A percentile compares a stretch with the other conserved stretches of the same genome.
Evolutionary conservation across 441 rosid species (phyloP).

Genomic region (Syzygium malaccense): DNA sequence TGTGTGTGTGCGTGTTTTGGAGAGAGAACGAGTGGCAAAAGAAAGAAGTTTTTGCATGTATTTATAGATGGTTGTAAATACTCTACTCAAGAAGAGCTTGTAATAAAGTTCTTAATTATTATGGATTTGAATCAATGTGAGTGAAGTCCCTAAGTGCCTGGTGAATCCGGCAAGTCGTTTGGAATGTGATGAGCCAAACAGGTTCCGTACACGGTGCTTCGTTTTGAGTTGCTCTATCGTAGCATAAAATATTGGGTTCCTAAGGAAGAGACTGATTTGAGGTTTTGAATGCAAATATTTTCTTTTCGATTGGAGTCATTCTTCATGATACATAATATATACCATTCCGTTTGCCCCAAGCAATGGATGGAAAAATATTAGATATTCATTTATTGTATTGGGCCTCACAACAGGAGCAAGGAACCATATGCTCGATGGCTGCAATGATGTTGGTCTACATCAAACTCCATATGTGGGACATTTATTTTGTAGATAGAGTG

Average conservation of each 20-base stretch:
- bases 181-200: not conserved
- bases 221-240: not conserved
- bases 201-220: not conserved
- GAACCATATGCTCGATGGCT: not conserved
- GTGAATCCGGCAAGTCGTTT: not conserved
- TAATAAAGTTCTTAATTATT: not conserved
- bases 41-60: not conserved
- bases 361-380: not conserved
- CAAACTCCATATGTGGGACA: too few relatives aligned
- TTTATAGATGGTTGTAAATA: not conserved
- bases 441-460: not conserved
- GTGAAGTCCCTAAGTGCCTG: not conserved
- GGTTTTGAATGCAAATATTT: not conserved
- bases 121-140: not conserved
- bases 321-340: not conserved
- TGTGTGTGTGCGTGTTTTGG: not conserved
- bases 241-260: not conserved
- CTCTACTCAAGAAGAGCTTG: not conserved
- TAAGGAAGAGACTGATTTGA: not conserved
- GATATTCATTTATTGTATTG: not conserved
- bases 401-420: not conserved
- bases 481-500: too few relatives aligned
- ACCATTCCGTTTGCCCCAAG: not conserved
- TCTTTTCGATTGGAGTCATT: not conserved
- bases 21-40: not conserved